These are phyloP conservation scores for Fusarium sulawesiense DNA, from an alignment of 2,329 filamentous ascomycete genomes.

Conservation along the genomic window DNA sequence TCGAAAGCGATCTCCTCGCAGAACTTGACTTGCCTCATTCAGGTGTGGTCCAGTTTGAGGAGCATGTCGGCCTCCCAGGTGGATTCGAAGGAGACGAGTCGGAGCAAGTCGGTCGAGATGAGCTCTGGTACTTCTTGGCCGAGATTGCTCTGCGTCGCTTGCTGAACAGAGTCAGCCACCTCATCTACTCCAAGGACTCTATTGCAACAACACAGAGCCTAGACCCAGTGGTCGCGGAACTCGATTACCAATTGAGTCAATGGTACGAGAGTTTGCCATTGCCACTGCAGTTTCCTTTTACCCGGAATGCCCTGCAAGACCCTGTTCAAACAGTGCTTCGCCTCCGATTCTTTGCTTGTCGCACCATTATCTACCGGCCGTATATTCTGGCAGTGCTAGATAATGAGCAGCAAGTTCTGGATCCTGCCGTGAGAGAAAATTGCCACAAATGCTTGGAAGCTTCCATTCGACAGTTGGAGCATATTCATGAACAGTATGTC, in stretches of 20 bases:
- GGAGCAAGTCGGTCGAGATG: constrained; percentile 75
- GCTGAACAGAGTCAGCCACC: constrained; percentile 81
- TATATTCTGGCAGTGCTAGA: constrained; percentile 84
- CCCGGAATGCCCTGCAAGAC: constrained; percentile 73
- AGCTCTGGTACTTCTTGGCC: constrained; percentile 87
- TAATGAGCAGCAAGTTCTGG: constrained; percentile 77
- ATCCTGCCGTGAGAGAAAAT: constrained; percentile 78
- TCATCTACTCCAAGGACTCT: constrained; percentile 81
- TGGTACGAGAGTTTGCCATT: constrained; percentile 85
- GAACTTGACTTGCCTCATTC: constrained; percentile 86
- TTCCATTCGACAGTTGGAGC: constrained; percentile 81
- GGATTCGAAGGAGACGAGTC: constrained; percentile 79
- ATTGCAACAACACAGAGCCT: constrained; percentile 77
- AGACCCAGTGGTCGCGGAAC: constrained; percentile 80
- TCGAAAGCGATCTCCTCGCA: constrained; percentile 82
- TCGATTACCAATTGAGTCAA: constrained; percentile 84
- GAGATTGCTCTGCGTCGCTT: constrained; percentile 83
- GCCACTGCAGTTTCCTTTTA: constrained; percentile 81
- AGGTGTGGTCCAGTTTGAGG: constrained; percentile 84
- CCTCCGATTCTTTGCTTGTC: constrained; percentile 84
- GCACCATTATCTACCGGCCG: constrained; percentile 86
- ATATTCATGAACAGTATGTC: constrained; percentile 79
- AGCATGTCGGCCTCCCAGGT: constrained; percentile 80
- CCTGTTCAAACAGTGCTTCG: constrained; percentile 83
- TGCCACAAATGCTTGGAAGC: constrained; percentile 86